Base-by-base conservation (phyloP, 176 grass and related monocot genomes). In the Bothriochloa decipiens region DNA sequence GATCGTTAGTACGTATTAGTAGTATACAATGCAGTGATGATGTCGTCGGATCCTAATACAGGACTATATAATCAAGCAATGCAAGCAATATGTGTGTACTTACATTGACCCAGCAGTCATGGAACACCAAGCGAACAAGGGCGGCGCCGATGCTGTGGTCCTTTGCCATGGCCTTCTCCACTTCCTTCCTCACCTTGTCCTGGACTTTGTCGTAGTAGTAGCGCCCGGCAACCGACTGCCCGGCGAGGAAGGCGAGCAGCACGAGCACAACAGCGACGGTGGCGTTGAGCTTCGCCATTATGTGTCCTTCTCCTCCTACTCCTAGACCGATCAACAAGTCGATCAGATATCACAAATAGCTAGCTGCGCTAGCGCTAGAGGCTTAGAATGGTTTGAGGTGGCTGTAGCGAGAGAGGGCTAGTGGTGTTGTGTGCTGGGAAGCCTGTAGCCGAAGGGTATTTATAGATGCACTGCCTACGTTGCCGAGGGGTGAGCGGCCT, bases 101-200 rank as follows among this genome's bases (percentile, higher is more conserved):
- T 62, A 91, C 90, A 50, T 80, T 72, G 55, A 91, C 60, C 72
- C 81, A 91, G 79, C 90, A 91, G 41, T 91, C 90, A 61, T 91
- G 90, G 46, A 91, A 91, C 18, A 85, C 46, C 20, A 91, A 22
- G 45, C 90, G 90, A 65, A 91, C 78, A 49, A 91, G 83, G 45
- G 72, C 90, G 6, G 90, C 26, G 12, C 82, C 78, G 12, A 74
- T 35, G 50, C 82, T 65, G 5, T 12, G 83, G 60, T 91, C 29
- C 15, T 11, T 22, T 7, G 18, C 53, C 6, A 87, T 68, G 42
- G 82, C 76, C 5, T 85, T 63, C 53, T 46, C 6, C 63, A 83
- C 67, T 28, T 81, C 81, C 22, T 75, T 72, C 73, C 73, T 82
- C 49, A 86, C 83, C 52, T 79, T 79, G 27, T 71, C 15, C 84